A percentile compares a stretch with the other conserved stretches of the same genome.
These are phyloP conservation scores for Solanum appendiculatum DNA, from an alignment of 257 asterid genomes.

Conservation along the genomic window DNA sequence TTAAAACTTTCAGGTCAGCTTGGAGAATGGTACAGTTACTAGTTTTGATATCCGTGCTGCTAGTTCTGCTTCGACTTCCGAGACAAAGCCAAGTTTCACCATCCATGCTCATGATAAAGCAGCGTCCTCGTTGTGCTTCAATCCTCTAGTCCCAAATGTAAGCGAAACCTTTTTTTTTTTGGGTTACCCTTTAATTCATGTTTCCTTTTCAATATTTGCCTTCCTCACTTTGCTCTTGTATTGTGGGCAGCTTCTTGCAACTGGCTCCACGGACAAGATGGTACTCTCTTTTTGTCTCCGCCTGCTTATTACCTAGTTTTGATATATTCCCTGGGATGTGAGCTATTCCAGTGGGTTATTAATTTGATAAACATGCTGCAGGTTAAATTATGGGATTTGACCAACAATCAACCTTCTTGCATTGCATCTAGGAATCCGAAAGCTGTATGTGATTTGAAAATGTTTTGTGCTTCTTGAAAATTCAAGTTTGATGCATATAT, in stretches of 20 bases:
- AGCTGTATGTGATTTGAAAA: conserved; percentile 22
- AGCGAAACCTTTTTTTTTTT: not conserved
- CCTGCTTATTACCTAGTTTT: not conserved
- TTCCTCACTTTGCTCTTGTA: not conserved
- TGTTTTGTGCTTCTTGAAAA: not conserved
- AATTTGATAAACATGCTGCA: conserved; percentile 11
- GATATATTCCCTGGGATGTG: not conserved
- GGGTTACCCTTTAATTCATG: not conserved
- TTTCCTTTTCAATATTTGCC: not conserved
- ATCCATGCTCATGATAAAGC: conserved; percentile 93
- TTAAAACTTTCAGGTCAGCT: conserved; percentile 54
- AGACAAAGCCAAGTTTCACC: conserved; percentile 61
- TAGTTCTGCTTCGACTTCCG: conserved; percentile 34
- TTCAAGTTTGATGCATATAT: not conserved
- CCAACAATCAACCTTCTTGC: conserved; percentile 58
- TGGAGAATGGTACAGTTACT: conserved; percentile 69
- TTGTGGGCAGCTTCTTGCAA: conserved; percentile 73
- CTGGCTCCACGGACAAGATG: conserved; percentile 85
- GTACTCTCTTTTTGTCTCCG: conserved; percentile 20
- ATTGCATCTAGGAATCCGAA: conserved; percentile 35
- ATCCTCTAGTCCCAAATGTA: conserved; percentile 60
- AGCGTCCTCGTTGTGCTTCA: conserved; percentile 60
- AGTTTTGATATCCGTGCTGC: conserved; percentile 68
- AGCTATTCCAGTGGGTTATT: not conserved
- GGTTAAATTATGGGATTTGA: conserved; percentile 96